Conservation (phyloP, 495 filamentous ascomycete genomes). For the Penicillium malachiteum region DNA sequence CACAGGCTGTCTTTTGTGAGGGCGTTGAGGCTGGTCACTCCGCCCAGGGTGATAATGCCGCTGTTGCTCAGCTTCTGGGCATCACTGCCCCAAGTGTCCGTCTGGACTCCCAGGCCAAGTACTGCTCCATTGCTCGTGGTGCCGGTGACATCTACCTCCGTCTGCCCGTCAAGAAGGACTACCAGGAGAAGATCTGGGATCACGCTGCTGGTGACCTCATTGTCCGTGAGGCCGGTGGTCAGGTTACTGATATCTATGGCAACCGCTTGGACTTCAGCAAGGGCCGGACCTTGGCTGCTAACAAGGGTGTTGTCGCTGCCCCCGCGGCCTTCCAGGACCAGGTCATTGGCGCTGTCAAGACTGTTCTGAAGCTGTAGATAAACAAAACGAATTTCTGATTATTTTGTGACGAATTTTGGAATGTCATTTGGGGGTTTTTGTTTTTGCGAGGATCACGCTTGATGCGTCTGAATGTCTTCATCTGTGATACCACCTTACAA, state of each 20-base stretch:
- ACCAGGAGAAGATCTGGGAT: constrained; percentile 99
- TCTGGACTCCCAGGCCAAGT: constrained; percentile 98
- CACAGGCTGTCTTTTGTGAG: constrained; percentile 88
- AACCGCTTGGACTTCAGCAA: constrained; percentile 78
- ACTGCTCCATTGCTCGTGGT: constrained; percentile 91
- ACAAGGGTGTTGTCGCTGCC: constrained; percentile 92
- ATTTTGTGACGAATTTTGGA: background rate
- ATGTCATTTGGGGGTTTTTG: background rate
- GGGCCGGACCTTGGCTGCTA: constrained; percentile 80
- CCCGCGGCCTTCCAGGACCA: constrained; percentile 68
- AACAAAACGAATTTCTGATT: background rate
- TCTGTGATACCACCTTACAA: constrained; percentile 27
- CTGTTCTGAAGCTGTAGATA: constrained; percentile 62
- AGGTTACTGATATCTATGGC: constrained; percentile 84
- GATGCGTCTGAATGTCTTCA: constrained; percentile 31
- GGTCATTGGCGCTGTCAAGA: constrained; percentile 80
- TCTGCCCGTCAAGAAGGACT: constrained; percentile 76
- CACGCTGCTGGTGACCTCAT: constrained; percentile 96
- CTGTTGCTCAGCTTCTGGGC: constrained; percentile 78
- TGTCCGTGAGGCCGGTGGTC: constrained; percentile 88
- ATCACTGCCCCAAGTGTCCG: constrained; percentile 83
- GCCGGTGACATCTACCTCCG: constrained; percentile 93
- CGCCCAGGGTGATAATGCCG: constrained; percentile 78
- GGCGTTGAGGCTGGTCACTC: constrained; percentile 91
- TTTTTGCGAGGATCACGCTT: constrained; percentile 31